These are phyloP conservation scores for Odonthalia washingtoniensis DNA, from an alignment of 31 red algal genomes.

Conservation along the genomic window DNA sequence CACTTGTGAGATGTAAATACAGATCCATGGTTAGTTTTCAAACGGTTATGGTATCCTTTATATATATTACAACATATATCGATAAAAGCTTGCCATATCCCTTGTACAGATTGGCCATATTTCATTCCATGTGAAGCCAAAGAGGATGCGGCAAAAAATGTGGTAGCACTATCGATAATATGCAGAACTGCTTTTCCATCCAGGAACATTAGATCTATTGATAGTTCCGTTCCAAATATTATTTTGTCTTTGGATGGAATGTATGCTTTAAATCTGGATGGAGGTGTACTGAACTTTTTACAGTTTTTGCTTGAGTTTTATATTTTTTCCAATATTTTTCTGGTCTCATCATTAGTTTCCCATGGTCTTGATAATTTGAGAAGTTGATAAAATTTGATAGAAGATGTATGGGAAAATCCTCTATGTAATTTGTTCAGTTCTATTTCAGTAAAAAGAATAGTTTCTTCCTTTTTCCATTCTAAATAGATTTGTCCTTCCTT, in stretches of 20 bases:
- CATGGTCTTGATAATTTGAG: neutral
- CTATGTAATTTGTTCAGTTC: neutral
- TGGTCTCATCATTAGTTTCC: no score
- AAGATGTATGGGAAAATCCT: neutral
- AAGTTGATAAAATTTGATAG: neutral
- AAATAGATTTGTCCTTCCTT: neutral
- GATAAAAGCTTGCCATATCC: neutral
- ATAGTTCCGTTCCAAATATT: no score
- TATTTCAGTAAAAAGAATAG: neutral
- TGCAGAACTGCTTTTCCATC: neutral
- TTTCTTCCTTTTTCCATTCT: neutral
- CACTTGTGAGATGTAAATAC: constrained; percentile 39
- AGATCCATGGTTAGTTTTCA: constrained; percentile 27
- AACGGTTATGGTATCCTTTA: neutral
- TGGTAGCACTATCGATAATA: neutral
- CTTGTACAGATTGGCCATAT: no score
- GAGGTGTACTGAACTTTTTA: neutral
- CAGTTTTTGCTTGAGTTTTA: neutral
- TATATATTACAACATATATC: constrained; percentile 19
- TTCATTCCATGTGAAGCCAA: neutral
- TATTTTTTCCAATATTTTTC: no score
- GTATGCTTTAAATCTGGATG: neutral
- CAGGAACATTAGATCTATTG: neutral
- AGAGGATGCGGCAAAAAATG: neutral
- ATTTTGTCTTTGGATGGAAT: neutral